phyloP scores from a whole-genome alignment of 2,329 filamentous ascomycete genomes.

The Knoxdaviesia proteae region DNA sequence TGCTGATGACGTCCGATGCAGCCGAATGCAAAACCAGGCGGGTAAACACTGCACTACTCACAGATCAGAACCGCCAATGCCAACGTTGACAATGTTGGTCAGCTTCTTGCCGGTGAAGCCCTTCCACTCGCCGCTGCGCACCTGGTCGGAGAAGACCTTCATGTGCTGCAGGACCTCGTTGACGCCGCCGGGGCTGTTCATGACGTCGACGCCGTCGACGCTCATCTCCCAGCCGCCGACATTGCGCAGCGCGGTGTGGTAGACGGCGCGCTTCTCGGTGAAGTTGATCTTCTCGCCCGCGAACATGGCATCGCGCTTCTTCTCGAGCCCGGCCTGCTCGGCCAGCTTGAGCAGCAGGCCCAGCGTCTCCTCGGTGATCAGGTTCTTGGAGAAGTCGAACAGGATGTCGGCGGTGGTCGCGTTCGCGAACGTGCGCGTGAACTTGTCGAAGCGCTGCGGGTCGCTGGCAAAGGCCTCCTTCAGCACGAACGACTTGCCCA shows the following conservation, averaged over 20 bases:
- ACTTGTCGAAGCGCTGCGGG: conserved; percentile 71
- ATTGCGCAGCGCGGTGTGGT: conserved; percentile 87
- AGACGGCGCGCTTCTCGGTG: conserved; percentile 88
- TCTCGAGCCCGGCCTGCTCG: conserved; percentile 73
- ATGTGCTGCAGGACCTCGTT: conserved; percentile 87
- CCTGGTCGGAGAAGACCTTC: conserved; percentile 93
- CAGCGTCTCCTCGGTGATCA: conserved; percentile 82
- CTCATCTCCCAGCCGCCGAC: conserved; percentile 60
- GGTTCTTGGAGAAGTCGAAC: conserved; percentile 99
- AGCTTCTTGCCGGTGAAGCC: conserved; percentile 95
- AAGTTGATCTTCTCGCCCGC: conserved; percentile 98
- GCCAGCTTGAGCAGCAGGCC: conserved; percentile 74
- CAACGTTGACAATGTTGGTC: conserved; percentile 89
- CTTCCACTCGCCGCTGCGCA: conserved; percentile 90
- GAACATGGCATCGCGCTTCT: conserved; percentile 96
- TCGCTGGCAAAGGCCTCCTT: conserved; percentile 87
- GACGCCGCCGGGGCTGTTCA: conserved; percentile 72
- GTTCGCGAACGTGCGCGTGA: conserved; percentile 69
- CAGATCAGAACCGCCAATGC: conserved; percentile 96
- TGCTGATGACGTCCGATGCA: too few relatives aligned
- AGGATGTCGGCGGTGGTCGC: conserved; percentile 71
- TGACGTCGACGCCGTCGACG: conserved; percentile 83
- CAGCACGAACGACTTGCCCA: conserved; percentile 76
- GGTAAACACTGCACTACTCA: conserved; percentile 25
- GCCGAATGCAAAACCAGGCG: neutral